Evolutionary conservation across 768 basidiomycete genomes (phyloP).

Genomic region (Tylopilus felleus): DNA sequence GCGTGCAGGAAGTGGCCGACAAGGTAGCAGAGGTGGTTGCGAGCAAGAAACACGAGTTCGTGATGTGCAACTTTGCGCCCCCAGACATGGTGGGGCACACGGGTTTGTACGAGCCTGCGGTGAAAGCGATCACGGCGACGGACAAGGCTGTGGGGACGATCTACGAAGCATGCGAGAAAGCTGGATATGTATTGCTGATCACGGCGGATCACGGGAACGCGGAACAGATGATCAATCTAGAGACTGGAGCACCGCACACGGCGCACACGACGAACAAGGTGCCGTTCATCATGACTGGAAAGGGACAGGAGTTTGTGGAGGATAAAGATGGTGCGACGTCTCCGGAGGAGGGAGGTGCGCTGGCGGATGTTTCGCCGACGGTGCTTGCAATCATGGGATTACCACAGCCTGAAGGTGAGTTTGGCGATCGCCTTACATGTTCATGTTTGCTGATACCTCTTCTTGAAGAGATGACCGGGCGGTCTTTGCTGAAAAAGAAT

Average conservation of each 20-base stretch:
- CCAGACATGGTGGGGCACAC: slow-evolving; percentile 99
- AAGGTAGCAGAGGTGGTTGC: slow-evolving; percentile 87
- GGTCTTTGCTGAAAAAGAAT: slow-evolving; percentile 28
- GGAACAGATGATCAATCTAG: slow-evolving; percentile 85
- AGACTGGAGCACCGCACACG: slow-evolving; percentile 85
- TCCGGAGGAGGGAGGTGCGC: slow-evolving; percentile 64
- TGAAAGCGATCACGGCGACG: slow-evolving; percentile 82
- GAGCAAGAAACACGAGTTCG: slow-evolving; percentile 70
- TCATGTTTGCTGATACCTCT: not conserved
- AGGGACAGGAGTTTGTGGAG: slow-evolving; percentile 50
- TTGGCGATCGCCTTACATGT: not conserved
- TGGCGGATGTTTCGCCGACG: slow-evolving; percentile 91
- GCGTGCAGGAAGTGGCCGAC: slow-evolving; percentile 81
- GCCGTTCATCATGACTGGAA: slow-evolving; percentile 84
- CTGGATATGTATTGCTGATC: slow-evolving; percentile 83
- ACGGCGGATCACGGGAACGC: slow-evolving; percentile 97
- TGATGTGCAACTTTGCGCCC: slow-evolving; percentile 98
- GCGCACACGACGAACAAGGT: slow-evolving; percentile 88
- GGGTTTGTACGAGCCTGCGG: slow-evolving; percentile 87
- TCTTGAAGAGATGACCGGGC: slow-evolving; percentile 29
- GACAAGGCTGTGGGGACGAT: slow-evolving; percentile 87
- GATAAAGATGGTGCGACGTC: slow-evolving; percentile 46
- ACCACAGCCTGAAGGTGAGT: slow-evolving; percentile 63
- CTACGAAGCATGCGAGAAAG: slow-evolving; percentile 78
- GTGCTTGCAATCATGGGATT: slow-evolving; percentile 76